Evolutionary conservation across 139 green algal genomes (phyloP).

Genomic region (Micractinium sp.): DNA sequence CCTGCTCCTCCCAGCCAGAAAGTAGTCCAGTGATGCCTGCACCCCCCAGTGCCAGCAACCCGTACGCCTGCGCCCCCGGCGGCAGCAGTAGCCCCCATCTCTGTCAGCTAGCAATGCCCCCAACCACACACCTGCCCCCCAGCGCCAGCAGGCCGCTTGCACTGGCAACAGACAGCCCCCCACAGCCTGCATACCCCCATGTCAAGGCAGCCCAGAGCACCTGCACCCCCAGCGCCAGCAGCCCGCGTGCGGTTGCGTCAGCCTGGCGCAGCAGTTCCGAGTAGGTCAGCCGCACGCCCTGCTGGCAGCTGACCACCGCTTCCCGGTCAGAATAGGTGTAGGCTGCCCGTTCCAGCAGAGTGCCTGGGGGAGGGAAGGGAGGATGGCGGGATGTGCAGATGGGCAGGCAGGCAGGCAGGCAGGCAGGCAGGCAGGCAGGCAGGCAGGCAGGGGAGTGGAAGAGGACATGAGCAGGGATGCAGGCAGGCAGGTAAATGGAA

Average conservation of each 20-base stretch:
- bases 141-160: not conserved
- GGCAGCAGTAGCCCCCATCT: not conserved
- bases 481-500: not conserved
- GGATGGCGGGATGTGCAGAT: no score
- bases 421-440: not conserved
- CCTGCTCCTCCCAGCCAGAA: no score
- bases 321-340: not conserved
- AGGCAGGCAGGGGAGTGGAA: not conserved
- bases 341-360: slow-evolving; percentile 9
- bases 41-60: no score
- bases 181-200: no score
- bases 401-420: not conserved
- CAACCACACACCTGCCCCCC: not conserved
- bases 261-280: slow-evolving; percentile 8
- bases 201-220: no score
- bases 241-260: slow-evolving; percentile 2
- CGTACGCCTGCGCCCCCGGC: no score
- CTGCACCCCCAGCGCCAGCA: slow-evolving; percentile 60
- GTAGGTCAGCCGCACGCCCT: slow-evolving; percentile 34
- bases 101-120: no score
- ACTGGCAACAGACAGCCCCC: no score
- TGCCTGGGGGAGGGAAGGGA: not conserved
- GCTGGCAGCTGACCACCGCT: slow-evolving; percentile 28
- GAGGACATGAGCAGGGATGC: not conserved
- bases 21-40: no score